Percentiles rank a stretch among this genome's conserved stretches.
Evolutionary conservation across 495 filamentous ascomycete genomes (phyloP).

Genomic region (Aspergillus sclerotiicarbonarius): DNA sequence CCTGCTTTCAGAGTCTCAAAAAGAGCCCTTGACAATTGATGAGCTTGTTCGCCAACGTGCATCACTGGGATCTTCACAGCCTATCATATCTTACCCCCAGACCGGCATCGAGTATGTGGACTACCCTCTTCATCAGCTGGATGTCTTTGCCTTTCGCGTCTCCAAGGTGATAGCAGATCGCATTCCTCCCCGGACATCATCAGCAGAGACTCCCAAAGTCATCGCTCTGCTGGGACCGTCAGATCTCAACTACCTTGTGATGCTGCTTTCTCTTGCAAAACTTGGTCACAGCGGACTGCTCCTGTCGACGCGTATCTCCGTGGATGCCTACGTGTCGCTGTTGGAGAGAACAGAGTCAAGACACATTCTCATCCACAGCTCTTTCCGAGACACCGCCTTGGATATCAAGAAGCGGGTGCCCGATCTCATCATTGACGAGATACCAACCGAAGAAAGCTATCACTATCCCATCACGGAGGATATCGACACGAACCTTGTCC

Average conservation of each 20-base stretch:
- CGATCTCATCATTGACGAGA: slow-evolving; percentile 16
- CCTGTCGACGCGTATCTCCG: slow-evolving; percentile 41
- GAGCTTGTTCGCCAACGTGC: slow-evolving; percentile 33
- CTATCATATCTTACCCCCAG: slow-evolving; percentile 29
- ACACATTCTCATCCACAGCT: slow-evolving; percentile 28
- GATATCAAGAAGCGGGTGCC: slow-evolving; percentile 22
- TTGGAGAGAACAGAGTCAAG: slow-evolving; percentile 33
- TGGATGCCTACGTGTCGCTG: slow-evolving; percentile 42
- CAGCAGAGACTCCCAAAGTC: slow-evolving; percentile 31
- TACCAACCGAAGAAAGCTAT: slow-evolving; percentile 17
- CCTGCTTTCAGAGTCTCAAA: neutral
- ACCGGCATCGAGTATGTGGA: slow-evolving; percentile 30
- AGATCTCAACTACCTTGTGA: slow-evolving; percentile 41
- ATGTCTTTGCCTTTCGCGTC: slow-evolving; percentile 32
- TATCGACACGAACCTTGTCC: slow-evolving; percentile 19
- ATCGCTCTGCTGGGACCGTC: slow-evolving; percentile 39
- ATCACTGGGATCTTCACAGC: slow-evolving; percentile 21
- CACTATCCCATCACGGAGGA: slow-evolving; percentile 18
- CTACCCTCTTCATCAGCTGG: slow-evolving; percentile 31
- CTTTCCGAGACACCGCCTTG: slow-evolving; percentile 23
- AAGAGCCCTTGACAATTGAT: slow-evolving; percentile 23
- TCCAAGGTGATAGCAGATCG: slow-evolving; percentile 20
- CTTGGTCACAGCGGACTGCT: slow-evolving; percentile 44
- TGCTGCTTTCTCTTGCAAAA: slow-evolving; percentile 37
- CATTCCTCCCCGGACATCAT: slow-evolving; percentile 21